Conservation (phyloP, 2,329 filamentous ascomycete species). For the Cercospora sesami region DNA sequence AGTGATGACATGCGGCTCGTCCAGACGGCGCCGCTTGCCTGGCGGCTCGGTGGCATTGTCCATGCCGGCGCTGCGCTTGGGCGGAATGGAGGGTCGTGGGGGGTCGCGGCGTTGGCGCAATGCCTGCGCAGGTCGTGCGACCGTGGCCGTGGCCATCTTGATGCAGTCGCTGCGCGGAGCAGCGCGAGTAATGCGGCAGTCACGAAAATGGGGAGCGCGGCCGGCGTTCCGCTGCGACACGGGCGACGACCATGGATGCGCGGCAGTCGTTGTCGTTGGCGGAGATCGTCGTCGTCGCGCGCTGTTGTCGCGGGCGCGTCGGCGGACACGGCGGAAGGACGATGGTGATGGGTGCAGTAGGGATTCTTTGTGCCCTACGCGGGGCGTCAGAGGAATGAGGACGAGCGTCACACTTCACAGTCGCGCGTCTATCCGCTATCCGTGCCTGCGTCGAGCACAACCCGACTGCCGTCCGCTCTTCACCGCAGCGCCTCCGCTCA, state of each 20-base stretch:
- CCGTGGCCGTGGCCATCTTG: conserved; percentile 39
- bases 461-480: neutral
- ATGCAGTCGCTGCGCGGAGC: neutral
- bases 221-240: neutral
- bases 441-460: neutral
- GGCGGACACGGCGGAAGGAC: neutral
- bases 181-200: conserved; percentile 10
- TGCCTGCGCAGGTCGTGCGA: conserved; percentile 43
- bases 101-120: conserved; percentile 44
- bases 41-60: conserved; percentile 28
- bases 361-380: neutral
- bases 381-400: neutral
- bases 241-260: conserved; percentile 1
- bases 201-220: neutral
- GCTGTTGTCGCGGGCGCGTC: neutral
- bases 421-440: neutral
- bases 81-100: conserved; percentile 40
- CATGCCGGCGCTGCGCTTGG: conserved; percentile 34
- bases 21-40: conserved; percentile 34
- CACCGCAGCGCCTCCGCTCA: neutral
- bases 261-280: neutral
- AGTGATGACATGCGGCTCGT: conserved; percentile 60
- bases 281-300: neutral
- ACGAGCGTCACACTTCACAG: neutral
- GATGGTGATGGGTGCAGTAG: neutral